Evolutionary conservation across 257 asterid genomes (phyloP), one percentile per base, ranked within the genome.

Genomic region (Datura wrightii): DNA sequence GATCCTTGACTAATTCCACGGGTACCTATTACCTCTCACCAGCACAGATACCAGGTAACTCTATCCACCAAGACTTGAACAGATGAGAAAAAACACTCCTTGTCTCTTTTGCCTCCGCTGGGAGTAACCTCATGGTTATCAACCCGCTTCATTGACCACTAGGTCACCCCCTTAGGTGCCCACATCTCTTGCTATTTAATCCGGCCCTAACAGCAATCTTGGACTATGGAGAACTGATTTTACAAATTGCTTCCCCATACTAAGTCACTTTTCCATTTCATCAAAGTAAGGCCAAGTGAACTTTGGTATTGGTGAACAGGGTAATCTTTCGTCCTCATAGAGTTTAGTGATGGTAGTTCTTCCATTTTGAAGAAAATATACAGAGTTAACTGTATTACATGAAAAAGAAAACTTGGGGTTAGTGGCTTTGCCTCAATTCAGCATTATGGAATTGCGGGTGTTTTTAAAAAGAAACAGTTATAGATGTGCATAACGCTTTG

Each of bases 101-200:
- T 24, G 31, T 24, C 0, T 24, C 31, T 24, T 24, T 24, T 24
- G 31, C 31, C 31, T 24, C 31, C 31, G 31, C 31, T 24, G 31
- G 31, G 31, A 24, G 1, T 24, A 24, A 24, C 31, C 31, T 24
- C 31, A 24, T 24, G 31, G 31, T 24, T 24, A 24, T 24, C 31
- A 24, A 24, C 31, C 31, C 31, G 31, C 31, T 24, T 24, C 31
- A 24, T 24, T 24, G 31, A 24, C 31, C 31, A 24, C 31, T 42
- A 0, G 46, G 46, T 6, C 46, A 42, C 46, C 46, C 5, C 46
- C 46, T 42, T 42, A 42, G 46, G 6, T 74, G 87, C 69, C 93
- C 91, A 13, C 79, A 87, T 62, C 10, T 89, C 87, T 89, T 87
- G 86, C 86, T 90, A 74, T 89, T 84, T 84, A 90, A 52, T 54